A percentile compares a stretch with the other conserved stretches of the same genome.
Conservation (phyloP, 768 basidiomycete species). For the Boletus sensibilis region DNA sequence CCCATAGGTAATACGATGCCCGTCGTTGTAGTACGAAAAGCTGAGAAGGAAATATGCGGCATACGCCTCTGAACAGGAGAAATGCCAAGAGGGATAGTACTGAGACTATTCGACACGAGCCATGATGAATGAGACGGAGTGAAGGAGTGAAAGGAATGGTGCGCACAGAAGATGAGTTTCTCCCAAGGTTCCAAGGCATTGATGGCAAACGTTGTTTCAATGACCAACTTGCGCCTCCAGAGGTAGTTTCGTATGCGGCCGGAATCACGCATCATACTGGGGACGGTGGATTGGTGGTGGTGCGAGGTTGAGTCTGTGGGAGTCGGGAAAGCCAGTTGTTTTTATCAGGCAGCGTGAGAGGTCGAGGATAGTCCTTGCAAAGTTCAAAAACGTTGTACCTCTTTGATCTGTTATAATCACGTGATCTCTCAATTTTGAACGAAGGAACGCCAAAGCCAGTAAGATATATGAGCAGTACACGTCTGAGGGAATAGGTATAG, state of each 20-base stretch:
- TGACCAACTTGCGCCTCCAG: conserved; percentile 54
- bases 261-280: conserved; percentile 11
- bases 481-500: conserved; percentile 11
- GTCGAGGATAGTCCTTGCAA: background rate
- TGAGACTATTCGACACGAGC: conserved; percentile 33
- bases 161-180: conserved; percentile 58
- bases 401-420: background rate
- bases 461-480: conserved; percentile 19
- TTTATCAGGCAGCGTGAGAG: conserved; percentile 9
- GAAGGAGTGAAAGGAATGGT: background rate
- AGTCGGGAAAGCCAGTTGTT: background rate
- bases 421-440: background rate
- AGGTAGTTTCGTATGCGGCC: conserved; percentile 33
- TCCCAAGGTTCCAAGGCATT: conserved; percentile 70
- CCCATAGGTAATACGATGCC: conserved; percentile 63
- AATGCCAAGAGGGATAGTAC: conserved; percentile 39
- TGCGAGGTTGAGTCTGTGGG: background rate
- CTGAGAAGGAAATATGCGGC: conserved; percentile 60
- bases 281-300: background rate
- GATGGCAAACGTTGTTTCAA: conserved; percentile 60
- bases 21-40: conserved; percentile 51
- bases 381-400: background rate
- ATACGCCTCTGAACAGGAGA: conserved; percentile 50
- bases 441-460: background rate
- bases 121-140: background rate